A percentile compares a stretch with the other conserved stretches of the same genome.
phyloP scores from a whole-genome alignment of 257 asterid species.

The Henckelia pumila region DNA sequence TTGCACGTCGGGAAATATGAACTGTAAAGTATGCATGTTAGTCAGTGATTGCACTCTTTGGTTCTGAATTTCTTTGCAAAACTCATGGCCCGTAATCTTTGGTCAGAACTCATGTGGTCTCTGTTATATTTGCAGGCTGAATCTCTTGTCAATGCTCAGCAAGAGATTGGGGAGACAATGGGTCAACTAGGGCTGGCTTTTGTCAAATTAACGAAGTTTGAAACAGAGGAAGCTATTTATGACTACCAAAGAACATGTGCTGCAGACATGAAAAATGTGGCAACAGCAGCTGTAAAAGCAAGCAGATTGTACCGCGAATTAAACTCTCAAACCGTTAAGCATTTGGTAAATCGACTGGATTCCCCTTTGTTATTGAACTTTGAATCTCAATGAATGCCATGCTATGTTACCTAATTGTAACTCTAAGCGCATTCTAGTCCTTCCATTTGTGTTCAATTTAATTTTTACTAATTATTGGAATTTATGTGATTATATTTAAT shows the following conservation, averaged over 20 bases:
- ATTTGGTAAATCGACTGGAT: conserved; percentile 55
- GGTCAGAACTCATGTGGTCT: conserved; percentile 19
- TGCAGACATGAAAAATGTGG: conserved; percentile 87
- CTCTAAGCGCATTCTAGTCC: background rate
- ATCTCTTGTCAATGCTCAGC: conserved; percentile 87
- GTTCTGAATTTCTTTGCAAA: background rate
- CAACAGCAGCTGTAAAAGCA: conserved; percentile 95
- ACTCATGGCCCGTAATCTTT: conserved; percentile 2
- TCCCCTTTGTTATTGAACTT: conserved; percentile 24
- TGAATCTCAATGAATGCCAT: too few relatives aligned
- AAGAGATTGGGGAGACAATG: conserved; percentile 94
- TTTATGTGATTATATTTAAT: conserved; percentile 8
- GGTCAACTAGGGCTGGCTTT: conserved; percentile 93
- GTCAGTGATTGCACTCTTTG: background rate
- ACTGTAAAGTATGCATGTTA: too few relatives aligned
- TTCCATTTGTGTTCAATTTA: background rate
- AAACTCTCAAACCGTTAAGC: conserved; percentile 93
- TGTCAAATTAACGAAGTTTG: conserved; percentile 92
- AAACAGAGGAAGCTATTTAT: conserved; percentile 77
- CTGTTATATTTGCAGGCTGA: conserved; percentile 62
- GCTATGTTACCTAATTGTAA: background rate
- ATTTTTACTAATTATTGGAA: background rate
- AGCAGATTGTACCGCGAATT: conserved; percentile 92
- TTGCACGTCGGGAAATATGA: too few relatives aligned
- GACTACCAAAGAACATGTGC: conserved; percentile 85